Evolutionary conservation across 2,329 filamentous ascomycete genomes (phyloP).

Genomic region (Aspergillus viridinutans): DNA sequence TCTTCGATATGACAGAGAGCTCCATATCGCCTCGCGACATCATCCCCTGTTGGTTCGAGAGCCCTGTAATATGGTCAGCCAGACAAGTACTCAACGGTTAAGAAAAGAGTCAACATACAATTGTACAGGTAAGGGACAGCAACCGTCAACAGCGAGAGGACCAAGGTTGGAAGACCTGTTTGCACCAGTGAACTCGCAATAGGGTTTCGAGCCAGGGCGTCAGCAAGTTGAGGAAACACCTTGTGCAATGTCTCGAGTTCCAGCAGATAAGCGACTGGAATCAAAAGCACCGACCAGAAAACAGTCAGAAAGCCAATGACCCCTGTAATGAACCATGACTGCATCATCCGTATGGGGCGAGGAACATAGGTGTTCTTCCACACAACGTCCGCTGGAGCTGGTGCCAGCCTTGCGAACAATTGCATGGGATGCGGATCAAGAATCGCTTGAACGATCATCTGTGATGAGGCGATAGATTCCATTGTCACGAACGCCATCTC

Average conservation of each 20-base stretch:
- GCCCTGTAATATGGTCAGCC: slow-evolving; percentile 41
- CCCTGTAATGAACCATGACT: slow-evolving; percentile 78
- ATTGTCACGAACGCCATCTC: slow-evolving; percentile 94
- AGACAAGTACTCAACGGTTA: not conserved
- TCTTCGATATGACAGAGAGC: slow-evolving; percentile 92
- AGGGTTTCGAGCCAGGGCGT: slow-evolving; percentile 63
- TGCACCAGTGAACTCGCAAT: slow-evolving; percentile 73
- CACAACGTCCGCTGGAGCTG: slow-evolving; percentile 85
- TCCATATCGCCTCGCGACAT: slow-evolving; percentile 93
- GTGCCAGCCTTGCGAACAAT: slow-evolving; percentile 78
- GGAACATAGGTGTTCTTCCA: slow-evolving; percentile 91
- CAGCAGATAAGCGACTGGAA: slow-evolving; percentile 71
- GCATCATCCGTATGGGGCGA: slow-evolving; percentile 66
- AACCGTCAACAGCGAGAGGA: slow-evolving; percentile 82
- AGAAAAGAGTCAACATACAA: slow-evolving; percentile 48
- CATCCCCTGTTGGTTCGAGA: slow-evolving; percentile 89
- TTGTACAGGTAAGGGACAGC: slow-evolving; percentile 92
- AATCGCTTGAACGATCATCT: slow-evolving; percentile 94
- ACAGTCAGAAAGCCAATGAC: slow-evolving; percentile 80
- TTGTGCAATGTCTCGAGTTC: slow-evolving; percentile 75
- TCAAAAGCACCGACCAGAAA: slow-evolving; percentile 81
- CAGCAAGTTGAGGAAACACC: slow-evolving; percentile 66
- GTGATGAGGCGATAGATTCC: slow-evolving; percentile 85
- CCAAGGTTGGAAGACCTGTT: slow-evolving; percentile 79
- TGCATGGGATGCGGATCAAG: slow-evolving; percentile 85